Conservation (phyloP, 331 rosid species). For the Prunus yedoensis region DNA sequence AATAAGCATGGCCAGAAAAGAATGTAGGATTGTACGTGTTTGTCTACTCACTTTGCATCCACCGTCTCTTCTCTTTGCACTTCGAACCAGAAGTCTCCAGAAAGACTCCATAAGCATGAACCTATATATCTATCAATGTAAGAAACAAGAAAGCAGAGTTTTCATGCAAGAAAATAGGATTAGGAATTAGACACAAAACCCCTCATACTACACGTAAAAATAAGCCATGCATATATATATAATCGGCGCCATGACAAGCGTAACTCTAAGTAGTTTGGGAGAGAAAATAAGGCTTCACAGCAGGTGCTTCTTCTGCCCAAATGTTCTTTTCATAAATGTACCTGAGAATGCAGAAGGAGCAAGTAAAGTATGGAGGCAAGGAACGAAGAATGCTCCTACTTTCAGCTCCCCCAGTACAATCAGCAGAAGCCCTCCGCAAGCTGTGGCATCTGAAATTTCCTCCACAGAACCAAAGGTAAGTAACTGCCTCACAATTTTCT, state of each 20-base stretch:
- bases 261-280: constrained; percentile 27
- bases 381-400: constrained; percentile 10
- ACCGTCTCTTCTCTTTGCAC: neutral
- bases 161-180: neutral
- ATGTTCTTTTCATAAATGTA: constrained; percentile 9
- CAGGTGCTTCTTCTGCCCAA: constrained; percentile 28
- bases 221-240: too few species aligned
- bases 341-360: constrained; percentile 29
- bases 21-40: constrained; percentile 5
- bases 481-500: constrained; percentile 11
- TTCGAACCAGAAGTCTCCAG: constrained; percentile 21
- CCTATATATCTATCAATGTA: neutral
- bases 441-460: constrained; percentile 33
- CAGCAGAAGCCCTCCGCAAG: constrained; percentile 17
- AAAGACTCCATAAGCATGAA: constrained; percentile 1
- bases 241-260: constrained; percentile 32
- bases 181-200: neutral
- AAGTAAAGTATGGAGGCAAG: constrained; percentile 22
- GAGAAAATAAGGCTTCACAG: constrained; percentile 24
- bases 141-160: neutral
- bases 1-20: constrained; percentile 17
- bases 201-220: too few species aligned
- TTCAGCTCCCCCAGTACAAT: neutral
- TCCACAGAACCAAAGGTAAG: constrained; percentile 45
- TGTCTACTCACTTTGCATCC: constrained; percentile 6